These are phyloP conservation scores for Lumnitzera racemosa DNA, from an alignment of 345 rosid genomes.

Conservation along the genomic window DNA sequence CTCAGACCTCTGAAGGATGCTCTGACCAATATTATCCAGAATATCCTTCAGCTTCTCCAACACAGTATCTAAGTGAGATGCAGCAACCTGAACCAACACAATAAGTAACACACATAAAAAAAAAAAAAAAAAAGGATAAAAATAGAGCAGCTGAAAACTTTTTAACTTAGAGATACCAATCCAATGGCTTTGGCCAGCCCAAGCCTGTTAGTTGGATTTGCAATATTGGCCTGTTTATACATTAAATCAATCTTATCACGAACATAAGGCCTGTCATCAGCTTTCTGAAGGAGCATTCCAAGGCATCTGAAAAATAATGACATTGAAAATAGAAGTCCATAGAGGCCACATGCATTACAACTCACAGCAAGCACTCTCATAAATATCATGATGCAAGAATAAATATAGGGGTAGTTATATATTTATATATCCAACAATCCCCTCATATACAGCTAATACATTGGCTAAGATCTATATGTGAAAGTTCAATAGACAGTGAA, in stretches of 20 bases:
- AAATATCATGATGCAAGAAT: too few relatives aligned
- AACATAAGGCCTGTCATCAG: slow-evolving; percentile 75
- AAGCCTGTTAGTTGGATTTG: slow-evolving; percentile 83
- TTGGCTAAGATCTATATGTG: too few relatives aligned
- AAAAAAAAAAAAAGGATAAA: slow-evolving; percentile 2
- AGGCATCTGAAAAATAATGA: slow-evolving; percentile 54
- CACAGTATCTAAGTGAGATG: slow-evolving; percentile 91
- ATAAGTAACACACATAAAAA: neutral
- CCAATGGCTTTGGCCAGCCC: slow-evolving; percentile 99
- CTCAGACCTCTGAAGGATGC: slow-evolving; percentile 66
- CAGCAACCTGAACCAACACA: slow-evolving; percentile 69
- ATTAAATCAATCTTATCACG: slow-evolving; percentile 82
- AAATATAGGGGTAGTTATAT: too few relatives aligned
- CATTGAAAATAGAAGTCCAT: too few relatives aligned
- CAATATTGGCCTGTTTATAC: slow-evolving; percentile 74
- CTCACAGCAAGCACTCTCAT: too few relatives aligned
- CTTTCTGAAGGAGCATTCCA: slow-evolving; percentile 90
- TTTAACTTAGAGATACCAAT: slow-evolving; percentile 46
- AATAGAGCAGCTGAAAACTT: slow-evolving; percentile 10
- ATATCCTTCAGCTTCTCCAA: slow-evolving; percentile 85
- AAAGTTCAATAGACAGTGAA: too few relatives aligned
- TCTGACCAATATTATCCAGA: slow-evolving; percentile 76
- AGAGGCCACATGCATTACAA: too few relatives aligned
- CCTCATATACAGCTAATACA: too few relatives aligned
- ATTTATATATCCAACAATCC: too few relatives aligned